phyloP scores from a whole-genome alignment of 108 stramenopile species.

The Nitzschia putrida region DNA sequence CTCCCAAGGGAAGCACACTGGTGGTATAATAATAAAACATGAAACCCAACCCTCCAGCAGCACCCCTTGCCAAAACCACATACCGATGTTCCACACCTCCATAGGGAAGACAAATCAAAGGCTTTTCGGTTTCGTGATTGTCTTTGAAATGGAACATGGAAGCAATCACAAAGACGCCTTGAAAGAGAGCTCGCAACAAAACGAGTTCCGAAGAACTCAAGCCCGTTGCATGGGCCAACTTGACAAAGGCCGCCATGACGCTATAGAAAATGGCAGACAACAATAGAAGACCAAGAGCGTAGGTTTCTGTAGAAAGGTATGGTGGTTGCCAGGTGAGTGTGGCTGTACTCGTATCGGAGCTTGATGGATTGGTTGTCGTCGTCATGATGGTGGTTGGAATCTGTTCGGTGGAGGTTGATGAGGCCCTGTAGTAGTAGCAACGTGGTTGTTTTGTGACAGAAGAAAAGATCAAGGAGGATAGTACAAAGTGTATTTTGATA shows the following conservation, averaged over 20 bases:
- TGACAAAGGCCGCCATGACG: constrained; percentile 37
- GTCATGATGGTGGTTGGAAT: too few species aligned
- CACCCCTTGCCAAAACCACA: constrained; percentile 26
- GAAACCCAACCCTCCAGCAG: constrained; percentile 49
- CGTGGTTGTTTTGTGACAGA: too few species aligned
- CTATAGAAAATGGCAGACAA: constrained; percentile 40
- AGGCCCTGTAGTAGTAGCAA: too few species aligned
- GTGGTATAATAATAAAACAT: constrained; percentile 40
- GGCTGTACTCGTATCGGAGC: not conserved
- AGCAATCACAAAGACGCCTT: constrained; percentile 40
- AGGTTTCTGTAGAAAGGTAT: constrained; percentile 15
- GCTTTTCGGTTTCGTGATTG: constrained; percentile 5
- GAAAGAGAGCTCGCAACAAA: constrained; percentile 42
- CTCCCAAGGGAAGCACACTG: constrained; percentile 47
- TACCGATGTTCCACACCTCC: not conserved
- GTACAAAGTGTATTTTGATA: too few species aligned
- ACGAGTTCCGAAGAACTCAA: constrained; percentile 53
- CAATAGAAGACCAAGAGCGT: constrained; percentile 17
- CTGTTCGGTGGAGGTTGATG: too few species aligned
- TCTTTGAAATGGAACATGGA: constrained; percentile 33
- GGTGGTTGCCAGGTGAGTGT: not conserved
- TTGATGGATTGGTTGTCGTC: too few species aligned
- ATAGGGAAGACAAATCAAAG: constrained; percentile 13
- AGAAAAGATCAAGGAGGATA: too few species aligned
- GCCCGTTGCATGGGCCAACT: constrained; percentile 25